Percentiles rank a stretch among this genome's conserved stretches.
phyloP scores from a whole-genome alignment of 176 grass and related monocot species.

The Elymus sibiricus region DNA sequence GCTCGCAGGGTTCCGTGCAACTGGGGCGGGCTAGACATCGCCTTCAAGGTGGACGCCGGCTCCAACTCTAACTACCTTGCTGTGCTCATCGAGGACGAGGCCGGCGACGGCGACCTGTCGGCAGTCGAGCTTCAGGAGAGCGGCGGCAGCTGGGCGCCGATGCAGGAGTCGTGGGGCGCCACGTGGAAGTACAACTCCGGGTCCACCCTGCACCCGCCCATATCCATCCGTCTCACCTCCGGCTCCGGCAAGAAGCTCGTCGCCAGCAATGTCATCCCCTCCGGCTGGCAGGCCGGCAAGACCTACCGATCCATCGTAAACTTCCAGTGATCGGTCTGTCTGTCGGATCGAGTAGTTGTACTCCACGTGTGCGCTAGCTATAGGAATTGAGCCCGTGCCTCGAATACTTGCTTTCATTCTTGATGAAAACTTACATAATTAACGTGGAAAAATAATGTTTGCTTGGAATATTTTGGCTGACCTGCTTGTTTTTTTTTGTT shows the following conservation, averaged over 20 bases:
- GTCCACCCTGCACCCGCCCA: slow-evolving; percentile 35
- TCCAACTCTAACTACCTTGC: slow-evolving; percentile 57
- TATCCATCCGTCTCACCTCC: slow-evolving; percentile 54
- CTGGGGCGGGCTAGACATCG: slow-evolving; percentile 37
- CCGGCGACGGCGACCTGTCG: slow-evolving; percentile 52
- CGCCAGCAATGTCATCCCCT: slow-evolving; percentile 52
- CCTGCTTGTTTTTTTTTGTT: too few species aligned
- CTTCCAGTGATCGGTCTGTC: neutral
- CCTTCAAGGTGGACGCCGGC: slow-evolving; percentile 52
- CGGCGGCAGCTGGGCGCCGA: slow-evolving; percentile 23
- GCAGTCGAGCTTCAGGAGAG: slow-evolving; percentile 49
- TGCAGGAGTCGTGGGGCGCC: slow-evolving; percentile 61
- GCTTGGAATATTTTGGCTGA: too few species aligned
- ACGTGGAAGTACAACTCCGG: slow-evolving; percentile 49
- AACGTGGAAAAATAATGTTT: too few species aligned
- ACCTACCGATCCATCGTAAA: slow-evolving; percentile 50
- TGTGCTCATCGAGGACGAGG: slow-evolving; percentile 44
- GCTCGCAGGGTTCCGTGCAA: slow-evolving; percentile 44
- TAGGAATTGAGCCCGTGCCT: too few species aligned
- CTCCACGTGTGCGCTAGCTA: too few species aligned
- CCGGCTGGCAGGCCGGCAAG: slow-evolving; percentile 40
- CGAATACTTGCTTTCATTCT: too few species aligned
- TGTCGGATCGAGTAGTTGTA: neutral
- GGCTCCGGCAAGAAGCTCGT: slow-evolving; percentile 40
- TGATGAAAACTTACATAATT: too few species aligned